Evolutionary conservation across 371 early-diverging fungal species (phyloP), one percentile per base, ranked within the genome.

Genomic region (Mucor circinelloides): DNA sequence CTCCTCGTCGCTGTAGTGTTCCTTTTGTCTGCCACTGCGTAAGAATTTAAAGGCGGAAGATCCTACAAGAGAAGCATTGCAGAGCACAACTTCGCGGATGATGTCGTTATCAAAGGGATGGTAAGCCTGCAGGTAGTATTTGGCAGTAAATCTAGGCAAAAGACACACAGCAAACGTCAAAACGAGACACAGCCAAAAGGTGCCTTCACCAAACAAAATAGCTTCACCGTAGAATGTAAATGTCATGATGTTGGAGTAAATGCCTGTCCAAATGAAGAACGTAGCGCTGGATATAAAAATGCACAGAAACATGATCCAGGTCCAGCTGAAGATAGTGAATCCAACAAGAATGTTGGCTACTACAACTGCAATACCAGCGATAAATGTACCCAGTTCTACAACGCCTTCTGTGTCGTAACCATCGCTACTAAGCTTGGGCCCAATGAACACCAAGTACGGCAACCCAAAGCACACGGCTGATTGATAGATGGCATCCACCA

Each of bases 401-500:
- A 89, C 79, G 64, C 91, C 90, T 62, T 89, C 85, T 8, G 86
- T 84, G 36, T 84, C 87, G 50, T 78, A 80, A 1, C 95, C 95
- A 34, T 72, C 68, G 10, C 70, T 69, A 42, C 88, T 74, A 64
- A 78, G 38, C 69, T 83, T 72, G 67, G 89, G 74, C 64, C 87
- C 75, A 63, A 78, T 67, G 69, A 85, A 73, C 58, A 86, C 63
- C 74, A 80, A 66, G 64, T 87, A 85, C 3, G 91, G 90, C 17
- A 93, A 74, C 48, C 86, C 94, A 78, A 92, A 95, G 55, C 91
- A 90, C 42, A 96, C 85, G 4, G 92, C 78, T 2, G 96, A 95
- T 78, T 98, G 97, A 75, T 93, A 98, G 32, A 96, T 76, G 0
- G 91, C 97, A 71, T 97, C 96, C 13, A 91, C 27, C 1, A 96